A percentile compares a stretch with the other conserved stretches of the same genome.
Evolutionary conservation across 805 yeast species (phyloP).

Genomic region (Lipomyces lipofer): DNA sequence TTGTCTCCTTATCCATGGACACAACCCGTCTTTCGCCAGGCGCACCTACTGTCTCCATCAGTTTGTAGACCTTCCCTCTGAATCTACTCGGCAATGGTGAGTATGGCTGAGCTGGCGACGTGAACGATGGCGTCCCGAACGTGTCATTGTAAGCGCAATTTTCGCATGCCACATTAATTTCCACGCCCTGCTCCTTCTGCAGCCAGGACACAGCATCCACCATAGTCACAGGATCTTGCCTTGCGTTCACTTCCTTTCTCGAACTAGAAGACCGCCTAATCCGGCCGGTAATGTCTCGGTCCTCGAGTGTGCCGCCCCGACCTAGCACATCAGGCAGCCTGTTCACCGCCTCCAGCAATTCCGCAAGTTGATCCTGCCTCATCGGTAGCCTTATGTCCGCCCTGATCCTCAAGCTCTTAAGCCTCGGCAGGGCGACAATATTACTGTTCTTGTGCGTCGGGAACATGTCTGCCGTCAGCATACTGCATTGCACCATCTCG

Average conservation of each 20-base stretch:
- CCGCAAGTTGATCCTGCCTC: neutral
- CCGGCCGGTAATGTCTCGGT: too few species aligned
- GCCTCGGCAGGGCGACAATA: constrained; percentile 10
- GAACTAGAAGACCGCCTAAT: too few species aligned
- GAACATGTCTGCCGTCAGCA: constrained; percentile 16
- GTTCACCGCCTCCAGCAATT: constrained; percentile 13
- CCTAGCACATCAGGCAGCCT: constrained; percentile 12
- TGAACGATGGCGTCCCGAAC: constrained; percentile 6
- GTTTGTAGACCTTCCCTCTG: constrained; percentile 11
- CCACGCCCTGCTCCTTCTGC: constrained; percentile 2
- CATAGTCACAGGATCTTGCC: too few species aligned
- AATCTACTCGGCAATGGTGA: constrained; percentile 9
- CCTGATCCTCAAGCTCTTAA: constrained; percentile 7
- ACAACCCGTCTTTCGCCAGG: constrained; percentile 11
- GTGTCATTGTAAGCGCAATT: constrained; percentile 12
- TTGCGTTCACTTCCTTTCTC: too few species aligned
- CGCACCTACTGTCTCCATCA: constrained; percentile 18
- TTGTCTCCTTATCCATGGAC: constrained; percentile 7
- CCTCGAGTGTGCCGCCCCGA: neutral
- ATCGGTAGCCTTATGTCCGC: constrained; percentile 20
- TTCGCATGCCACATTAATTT: constrained; percentile 9
- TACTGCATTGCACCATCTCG: constrained; percentile 14
- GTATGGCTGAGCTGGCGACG: constrained; percentile 4
- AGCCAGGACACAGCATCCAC: neutral
- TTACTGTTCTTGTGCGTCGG: constrained; percentile 10